Base-by-base conservation (phyloP, 2,329 filamentous ascomycete species). In the Aspergillus piperis region DNA sequence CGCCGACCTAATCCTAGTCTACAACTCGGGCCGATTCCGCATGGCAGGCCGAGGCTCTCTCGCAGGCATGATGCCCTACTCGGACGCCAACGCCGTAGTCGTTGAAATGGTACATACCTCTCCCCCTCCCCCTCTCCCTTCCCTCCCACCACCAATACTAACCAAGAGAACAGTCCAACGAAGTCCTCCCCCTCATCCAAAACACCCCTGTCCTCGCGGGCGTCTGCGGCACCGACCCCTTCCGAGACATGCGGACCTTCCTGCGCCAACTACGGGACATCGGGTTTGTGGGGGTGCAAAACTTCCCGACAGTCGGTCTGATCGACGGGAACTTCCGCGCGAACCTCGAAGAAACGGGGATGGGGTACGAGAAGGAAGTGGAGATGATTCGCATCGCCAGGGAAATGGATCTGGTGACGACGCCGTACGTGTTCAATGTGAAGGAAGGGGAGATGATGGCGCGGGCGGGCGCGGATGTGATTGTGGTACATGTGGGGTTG, bases 11-110 rank as follows among this genome's bases (percentile, higher is more conserved):
- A 89, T 91, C 68, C 86, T 90, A 63, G 83, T 90, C 66, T 90
- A 90, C 79, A 90, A 90, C 73, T 88, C 85, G 39, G 88, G 88
- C 0, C 83, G 88, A 3, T 91, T 88, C 71, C 85, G 88, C 8
- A 91, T 91, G 89, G 88, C 88, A 0, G 88, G 89, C 0, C 80
- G 86, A 44, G 88, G 88, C 0, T 90, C 87, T 0, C 74, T 90
- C 10, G 88, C 88, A 0, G 88, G 88, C 0, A 74, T 90, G 53
- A 89, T 90, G 86, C 87, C 88, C 0, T 90, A 89, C 69, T 85
- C 86, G 3, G 88, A 90, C 69, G 88, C 88, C 4, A 90, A 90
- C 67, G 84, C 87, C 62, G 83, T 90, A 2, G 87, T 90, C 0
- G 75, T 90, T 0, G 86, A 89, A 36, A 90, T 90, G 88, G 85